A percentile compares a stretch with the other conserved stretches of the same genome.
phyloP scores from a whole-genome alignment of 441 rosid genomes.

The Erysimum cheiri region DNA sequence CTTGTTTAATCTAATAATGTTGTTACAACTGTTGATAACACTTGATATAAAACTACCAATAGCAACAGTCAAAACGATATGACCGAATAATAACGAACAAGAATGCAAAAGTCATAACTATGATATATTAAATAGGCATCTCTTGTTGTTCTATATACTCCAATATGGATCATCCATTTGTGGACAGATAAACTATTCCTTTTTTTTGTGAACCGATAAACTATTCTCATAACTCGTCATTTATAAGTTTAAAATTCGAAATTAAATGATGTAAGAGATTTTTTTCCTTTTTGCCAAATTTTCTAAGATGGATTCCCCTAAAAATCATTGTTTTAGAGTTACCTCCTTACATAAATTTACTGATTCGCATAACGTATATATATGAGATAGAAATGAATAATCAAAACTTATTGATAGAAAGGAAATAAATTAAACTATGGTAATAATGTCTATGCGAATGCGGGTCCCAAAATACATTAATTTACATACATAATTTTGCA shows the following conservation, averaged over 20 bases:
- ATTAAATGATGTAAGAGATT: not conserved
- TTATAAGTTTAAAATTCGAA: not conserved
- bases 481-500: constrained; percentile 35
- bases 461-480: constrained; percentile 43
- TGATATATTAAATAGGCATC: not conserved
- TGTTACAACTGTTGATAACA: no score
- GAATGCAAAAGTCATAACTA: no score
- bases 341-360: constrained; percentile 25
- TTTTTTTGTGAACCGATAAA: constrained; percentile 14
- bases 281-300: not conserved
- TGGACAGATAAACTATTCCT: constrained; percentile 28
- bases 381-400: constrained; percentile 27
- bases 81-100: no score
- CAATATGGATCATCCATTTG: constrained; percentile 28
- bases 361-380: constrained; percentile 26
- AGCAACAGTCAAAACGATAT: no score
- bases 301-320: not conserved
- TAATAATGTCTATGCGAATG: constrained; percentile 39
- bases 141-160: constrained; percentile 1
- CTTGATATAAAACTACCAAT: no score
- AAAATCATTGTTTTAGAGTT: constrained; percentile 9
- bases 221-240: not conserved
- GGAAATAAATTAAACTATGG: constrained; percentile 40
- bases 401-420: constrained; percentile 34
- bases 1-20: no score